Evolutionary conservation across 805 yeast genomes (phyloP), one percentile per base, ranked within the genome.

Genomic region (Kuraishia cidri): DNA sequence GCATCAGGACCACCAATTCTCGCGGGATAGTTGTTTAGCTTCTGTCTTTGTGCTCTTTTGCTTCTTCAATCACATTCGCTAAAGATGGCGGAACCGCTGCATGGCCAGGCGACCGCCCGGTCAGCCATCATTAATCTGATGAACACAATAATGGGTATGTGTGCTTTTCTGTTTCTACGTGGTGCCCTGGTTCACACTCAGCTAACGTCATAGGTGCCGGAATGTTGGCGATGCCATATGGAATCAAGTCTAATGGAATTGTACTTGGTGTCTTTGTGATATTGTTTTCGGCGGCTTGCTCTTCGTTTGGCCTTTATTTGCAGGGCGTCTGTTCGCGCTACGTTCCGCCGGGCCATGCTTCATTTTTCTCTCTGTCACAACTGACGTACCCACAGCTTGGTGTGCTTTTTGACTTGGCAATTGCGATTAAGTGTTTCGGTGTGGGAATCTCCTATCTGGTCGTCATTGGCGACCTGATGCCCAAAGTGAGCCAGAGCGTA

Each of bases 351-450:
- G 78, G 79, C 2, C 75, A 71, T 37, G 75, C 81, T 1, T 77
- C 85, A 0, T 81, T 79, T 48, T 80, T 79, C 57, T 64, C 74
- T 14, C 50, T 79, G 10, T 66, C 82, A 21, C 75, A 72, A 35
- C 50, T 73, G 25, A 73, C 82, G 0, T 75, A 73, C 38, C 83
- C 83, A 1, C 65, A 69, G 12, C 53, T 77, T 21, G 69, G 78
- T 30, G 72, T 78, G 4, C 50, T 75, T 2, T 78, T 78, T 51
- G 86, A 78, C 48, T 36, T 74, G 16, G 85, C 85, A 2, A 78
- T 78, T 32, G 82, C 83, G 2, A 58, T 78, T 33, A 79, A 78
- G 51, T 78, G 85, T 43, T 75, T 77, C 48, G 86, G 86, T 11
- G 82, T 79, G 18, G 81, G 80, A 2, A 62, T 76, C 10, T 73